Evolutionary conservation across 2,329 filamentous ascomycete species (phyloP).

Genomic region (Dendrostoma leiphaemia): DNA sequence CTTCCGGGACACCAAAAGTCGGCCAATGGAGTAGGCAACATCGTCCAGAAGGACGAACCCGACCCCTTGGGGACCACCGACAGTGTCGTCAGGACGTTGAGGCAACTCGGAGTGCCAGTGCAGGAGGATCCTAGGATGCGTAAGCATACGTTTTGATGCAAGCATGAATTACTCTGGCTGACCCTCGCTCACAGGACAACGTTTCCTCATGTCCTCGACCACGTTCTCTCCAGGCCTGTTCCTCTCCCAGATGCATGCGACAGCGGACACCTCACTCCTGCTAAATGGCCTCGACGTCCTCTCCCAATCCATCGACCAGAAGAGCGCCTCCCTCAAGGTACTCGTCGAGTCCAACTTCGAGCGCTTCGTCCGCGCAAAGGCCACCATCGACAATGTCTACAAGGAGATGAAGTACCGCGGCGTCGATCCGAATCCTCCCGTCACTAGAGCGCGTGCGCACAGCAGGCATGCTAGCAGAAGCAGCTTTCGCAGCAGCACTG

Average conservation of each 20-base stretch:
- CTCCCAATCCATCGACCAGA: slow-evolving; percentile 92
- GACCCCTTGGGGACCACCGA: slow-evolving; percentile 87
- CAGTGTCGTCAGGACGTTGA: slow-evolving; percentile 80
- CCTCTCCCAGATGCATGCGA: slow-evolving; percentile 85
- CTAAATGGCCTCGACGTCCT: slow-evolving; percentile 81
- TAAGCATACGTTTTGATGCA: slow-evolving; percentile 38
- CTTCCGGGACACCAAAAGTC: slow-evolving; percentile 67
- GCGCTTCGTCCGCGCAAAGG: slow-evolving; percentile 94
- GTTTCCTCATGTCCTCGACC: slow-evolving; percentile 92
- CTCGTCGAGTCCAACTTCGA: slow-evolving; percentile 98
- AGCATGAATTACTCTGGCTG: slow-evolving; percentile 18
- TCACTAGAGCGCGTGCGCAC: slow-evolving; percentile 44
- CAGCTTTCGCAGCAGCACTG: slow-evolving; percentile 55
- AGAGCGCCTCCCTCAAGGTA: slow-evolving; percentile 93
- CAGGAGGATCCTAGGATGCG: slow-evolving; percentile 80
- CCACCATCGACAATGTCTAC: slow-evolving; percentile 98
- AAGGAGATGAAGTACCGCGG: slow-evolving; percentile 88
- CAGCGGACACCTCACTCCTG: slow-evolving; percentile 78
- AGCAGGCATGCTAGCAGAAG: slow-evolving; percentile 67
- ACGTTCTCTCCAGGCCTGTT: slow-evolving; percentile 92
- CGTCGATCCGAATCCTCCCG: slow-evolving; percentile 46
- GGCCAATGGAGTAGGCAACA: slow-evolving; percentile 64
- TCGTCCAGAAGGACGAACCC: slow-evolving; percentile 87
- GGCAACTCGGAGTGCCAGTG: slow-evolving; percentile 72
- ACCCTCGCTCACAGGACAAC: slow-evolving; percentile 60